Evolutionary conservation across 371 early-diverging fungal genomes (phyloP), one percentile per base, ranked within the genome.

Genomic region (Batkoa obscura): DNA sequence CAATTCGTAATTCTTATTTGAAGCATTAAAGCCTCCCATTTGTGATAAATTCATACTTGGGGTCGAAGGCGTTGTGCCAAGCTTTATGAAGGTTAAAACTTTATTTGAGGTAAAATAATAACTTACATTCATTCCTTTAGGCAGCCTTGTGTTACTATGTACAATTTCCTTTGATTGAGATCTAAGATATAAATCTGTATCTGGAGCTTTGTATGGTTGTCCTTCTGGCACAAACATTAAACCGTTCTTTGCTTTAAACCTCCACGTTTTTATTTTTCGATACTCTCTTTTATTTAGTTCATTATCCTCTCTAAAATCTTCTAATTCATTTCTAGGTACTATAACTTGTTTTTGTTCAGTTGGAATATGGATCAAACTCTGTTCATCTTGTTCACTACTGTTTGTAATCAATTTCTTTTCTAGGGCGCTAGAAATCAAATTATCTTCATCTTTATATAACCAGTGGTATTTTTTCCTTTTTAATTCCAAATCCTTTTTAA

Each of bases 401-500:
- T 8, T 41, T 41, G 9, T n/a, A n/a, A 6, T n/a, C 41, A n/a
- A 9, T 41, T 9, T 41, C 6, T 8, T n/a, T 41, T 41, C 9
- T n/a, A 9, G 41, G 13, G 41, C 9, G 43, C 36, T 57, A 31
- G 4, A 49, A 33, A 33, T 9, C 12, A 23, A 12, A 33, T 35
- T 31, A 71, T 68, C 3, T 65, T 66, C 57, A 49, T 74, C 72
- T 12, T 85, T 79, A 57, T 72, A 84, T 35, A 79, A 63, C 86
- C 86, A 86, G 35, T 71, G 65, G 55, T 79, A 78, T 56, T 79
- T 73, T 49, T 76, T 73, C 50, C 68, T 64, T 41, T 69, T 64
- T 34, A 74, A 73, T 13, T 71, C 64, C 43, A 84, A 83, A 30
- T 73, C 68, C 51, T 73, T 74, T 57, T 79, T 76, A 8, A 90